Base-by-base conservation (phyloP, 768 basidiomycete genomes). In the Mycena indigotica region DNA sequence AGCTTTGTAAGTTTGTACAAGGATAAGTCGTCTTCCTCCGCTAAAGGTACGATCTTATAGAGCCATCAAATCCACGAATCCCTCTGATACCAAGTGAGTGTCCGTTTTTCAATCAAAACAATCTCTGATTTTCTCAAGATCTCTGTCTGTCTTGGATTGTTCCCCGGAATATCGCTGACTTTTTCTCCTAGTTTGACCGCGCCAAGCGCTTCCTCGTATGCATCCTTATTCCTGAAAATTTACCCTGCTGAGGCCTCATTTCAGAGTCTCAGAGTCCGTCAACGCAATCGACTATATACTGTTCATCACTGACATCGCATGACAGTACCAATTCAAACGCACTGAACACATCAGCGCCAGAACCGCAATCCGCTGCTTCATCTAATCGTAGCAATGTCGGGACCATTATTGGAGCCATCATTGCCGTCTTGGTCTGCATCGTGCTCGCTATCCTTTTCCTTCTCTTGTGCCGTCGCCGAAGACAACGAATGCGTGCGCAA, bases 321-420 rank as follows among this genome's bases (percentile, higher is more conserved):
- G 13, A 5, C 5, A 48, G 46, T 24, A 28, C 46, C 46, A 5
- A 12, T 28, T 48, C 46, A 13, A 28, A 28, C 23, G 46, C 25
- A 26, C 24, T 48, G 24, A 21, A 21, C 46, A 48, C 46, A 23
- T 25, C 46, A 12, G 21, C 25, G 23, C 15, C 46, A 4, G 25
- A 26, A 4, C 13, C 21, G 8, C 21, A 24, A 48, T 38, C 57
- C 23, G 16, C 54, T 1, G 0, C 46, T 15, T 52, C 45, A 1
- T 45, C 26, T 12, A 62, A 57, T 55, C 52, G 48, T 24, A 32
- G 32, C 28, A 55, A 61, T 25, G 55, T 64, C 44, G 73, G 69
- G 12, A 61, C 61, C 12, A 71, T 77, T 25, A 64, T 68, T 6
- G 75, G 75, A n/a, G 68, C 61, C 23, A 61, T 72, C 15, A 25